phyloP scores from a whole-genome alignment of 129 eudicot species.

The Gnaphalium uliginosum region DNA sequence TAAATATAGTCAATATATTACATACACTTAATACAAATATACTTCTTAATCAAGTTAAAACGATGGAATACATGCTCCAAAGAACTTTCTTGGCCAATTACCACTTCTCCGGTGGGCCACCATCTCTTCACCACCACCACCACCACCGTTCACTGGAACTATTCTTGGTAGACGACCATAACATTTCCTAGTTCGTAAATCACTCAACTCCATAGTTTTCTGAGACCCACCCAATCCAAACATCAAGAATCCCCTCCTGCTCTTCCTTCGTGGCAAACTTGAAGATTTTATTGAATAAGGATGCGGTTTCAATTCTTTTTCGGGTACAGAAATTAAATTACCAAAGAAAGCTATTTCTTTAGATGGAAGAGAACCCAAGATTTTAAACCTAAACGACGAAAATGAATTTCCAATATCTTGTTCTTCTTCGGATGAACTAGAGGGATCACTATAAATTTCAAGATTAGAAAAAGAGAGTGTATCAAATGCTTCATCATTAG shows the following conservation, averaged over 20 bases:
- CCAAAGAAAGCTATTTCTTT: slow-evolving; percentile 10
- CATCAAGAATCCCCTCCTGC: slow-evolving; percentile 8
- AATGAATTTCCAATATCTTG: slow-evolving; percentile 14
- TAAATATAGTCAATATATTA: background rate
- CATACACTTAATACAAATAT: background rate
- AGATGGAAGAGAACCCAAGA: background rate
- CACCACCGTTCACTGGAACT: slow-evolving; percentile 12
- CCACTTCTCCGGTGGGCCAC: slow-evolving; percentile 23
- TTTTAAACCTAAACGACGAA: slow-evolving; percentile 31
- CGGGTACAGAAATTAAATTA: slow-evolving; percentile 6
- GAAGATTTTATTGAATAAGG: slow-evolving; percentile 5
- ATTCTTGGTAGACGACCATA: slow-evolving; percentile 13
- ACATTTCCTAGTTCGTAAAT: slow-evolving; percentile 30
- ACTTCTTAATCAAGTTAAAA: background rate
- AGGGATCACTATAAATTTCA: slow-evolving; percentile 36
- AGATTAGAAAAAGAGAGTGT: slow-evolving; percentile 42
- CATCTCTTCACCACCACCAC: slow-evolving; percentile 15
- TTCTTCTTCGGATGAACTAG: slow-evolving; percentile 21
- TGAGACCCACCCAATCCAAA: slow-evolving; percentile 26
- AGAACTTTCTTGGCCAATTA: slow-evolving; percentile 31
- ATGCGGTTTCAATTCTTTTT: background rate
- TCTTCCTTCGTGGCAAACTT: slow-evolving; percentile 16
- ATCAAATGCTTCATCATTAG: slow-evolving; percentile 28
- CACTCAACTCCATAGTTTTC: slow-evolving; percentile 32
- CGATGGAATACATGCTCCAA: slow-evolving; percentile 27